Conservation (phyloP, 1,284 basidiomycete species). For the Microstroma glucosiphilum region DNA sequence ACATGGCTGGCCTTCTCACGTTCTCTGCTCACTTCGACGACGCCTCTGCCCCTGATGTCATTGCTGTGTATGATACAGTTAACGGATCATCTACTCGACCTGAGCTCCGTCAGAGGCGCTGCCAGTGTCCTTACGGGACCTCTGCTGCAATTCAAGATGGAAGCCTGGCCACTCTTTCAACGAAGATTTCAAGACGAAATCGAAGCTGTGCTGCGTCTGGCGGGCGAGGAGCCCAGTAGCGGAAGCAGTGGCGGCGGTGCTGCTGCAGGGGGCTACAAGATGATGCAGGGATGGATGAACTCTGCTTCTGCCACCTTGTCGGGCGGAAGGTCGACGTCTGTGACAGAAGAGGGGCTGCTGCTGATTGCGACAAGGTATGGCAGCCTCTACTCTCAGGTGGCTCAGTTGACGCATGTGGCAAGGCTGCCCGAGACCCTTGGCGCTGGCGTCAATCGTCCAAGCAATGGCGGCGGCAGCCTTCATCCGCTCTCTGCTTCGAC, state of each 20-base stretch:
- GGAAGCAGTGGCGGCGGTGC: neutral
- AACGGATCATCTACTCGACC: conserved; percentile 23
- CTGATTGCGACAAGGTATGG: conserved; percentile 18
- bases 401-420: neutral
- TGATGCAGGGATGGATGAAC: neutral
- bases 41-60: conserved; percentile 21
- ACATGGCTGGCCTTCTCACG: conserved; percentile 18
- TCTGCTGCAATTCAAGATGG: conserved; percentile 36
- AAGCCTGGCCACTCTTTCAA: conserved; percentile 34
- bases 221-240: conserved; percentile 7
- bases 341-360: neutral
- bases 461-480: neutral
- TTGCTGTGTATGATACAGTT: conserved; percentile 29
- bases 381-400: conserved; percentile 15
- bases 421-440: neutral
- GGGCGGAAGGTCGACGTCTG: neutral
- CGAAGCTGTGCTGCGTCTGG: conserved; percentile 16
- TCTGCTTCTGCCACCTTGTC: neutral
- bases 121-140: conserved; percentile 25
- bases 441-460: neutral
- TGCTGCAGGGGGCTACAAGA: neutral
- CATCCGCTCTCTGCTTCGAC: neutral
- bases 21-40: neutral
- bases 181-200: conserved; percentile 34
- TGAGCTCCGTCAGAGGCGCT: conserved; percentile 18